phyloP scores from a whole-genome alignment of 495 filamentous ascomycete genomes.

The Emericellopsis terricola region DNA sequence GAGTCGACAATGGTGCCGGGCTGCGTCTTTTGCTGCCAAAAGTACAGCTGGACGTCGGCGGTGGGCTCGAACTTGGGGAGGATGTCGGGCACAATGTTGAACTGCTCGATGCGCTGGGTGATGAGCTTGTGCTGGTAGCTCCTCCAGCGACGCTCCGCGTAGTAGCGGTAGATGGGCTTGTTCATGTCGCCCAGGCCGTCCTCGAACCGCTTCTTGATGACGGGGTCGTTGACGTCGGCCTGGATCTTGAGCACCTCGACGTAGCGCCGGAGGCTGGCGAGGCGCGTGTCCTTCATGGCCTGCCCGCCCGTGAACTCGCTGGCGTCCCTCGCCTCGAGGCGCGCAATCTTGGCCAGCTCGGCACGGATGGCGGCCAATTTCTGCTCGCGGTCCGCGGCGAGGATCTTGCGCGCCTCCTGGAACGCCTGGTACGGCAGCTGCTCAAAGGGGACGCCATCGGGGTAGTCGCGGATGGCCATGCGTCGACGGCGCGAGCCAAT shows the following conservation, averaged over 20 bases:
- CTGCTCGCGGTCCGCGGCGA: slow-evolving; percentile 62
- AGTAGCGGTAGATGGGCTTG: slow-evolving; percentile 87
- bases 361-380: slow-evolving; percentile 52
- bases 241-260: slow-evolving; percentile 71
- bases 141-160: slow-evolving; percentile 78
- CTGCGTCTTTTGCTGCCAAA: slow-evolving; percentile 42
- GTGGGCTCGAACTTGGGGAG: slow-evolving; percentile 65
- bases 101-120: slow-evolving; percentile 73
- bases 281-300: slow-evolving; percentile 38
- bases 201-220: slow-evolving; percentile 89
- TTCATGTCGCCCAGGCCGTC: slow-evolving; percentile 85
- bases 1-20: slow-evolving; percentile 69
- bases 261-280: slow-evolving; percentile 53
- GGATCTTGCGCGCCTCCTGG: slow-evolving; percentile 78
- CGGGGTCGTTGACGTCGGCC: slow-evolving; percentile 88
- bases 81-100: slow-evolving; percentile 86
- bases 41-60: slow-evolving; percentile 63
- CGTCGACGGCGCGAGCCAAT: slow-evolving; percentile 73
- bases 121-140: slow-evolving; percentile 50
- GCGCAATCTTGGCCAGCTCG: slow-evolving; percentile 38
- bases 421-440: slow-evolving; percentile 91
- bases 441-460: slow-evolving; percentile 63
- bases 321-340: slow-evolving; percentile 36
- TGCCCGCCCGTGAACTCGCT: slow-evolving; percentile 40
- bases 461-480: slow-evolving; percentile 48